Percentiles rank a stretch among this genome's conserved stretches.
phyloP scores from a whole-genome alignment of 495 filamentous ascomycete species.

The Cudoniella acicularis region DNA sequence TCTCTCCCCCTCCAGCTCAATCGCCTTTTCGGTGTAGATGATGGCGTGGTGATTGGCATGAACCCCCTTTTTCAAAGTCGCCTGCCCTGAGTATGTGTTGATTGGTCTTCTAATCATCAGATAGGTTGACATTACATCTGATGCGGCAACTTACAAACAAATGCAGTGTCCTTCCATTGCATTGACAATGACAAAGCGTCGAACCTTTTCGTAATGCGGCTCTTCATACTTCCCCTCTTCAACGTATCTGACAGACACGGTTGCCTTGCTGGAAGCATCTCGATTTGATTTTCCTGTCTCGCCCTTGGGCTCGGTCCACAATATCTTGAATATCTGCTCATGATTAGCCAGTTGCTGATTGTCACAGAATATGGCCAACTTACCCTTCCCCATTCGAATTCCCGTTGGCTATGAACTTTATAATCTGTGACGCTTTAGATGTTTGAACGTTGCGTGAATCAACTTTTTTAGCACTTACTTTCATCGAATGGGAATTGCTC shows the following conservation, averaged over 20 bases:
- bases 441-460: too few relatives aligned
- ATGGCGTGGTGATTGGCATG: slow-evolving; percentile 10
- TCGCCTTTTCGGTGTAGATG: slow-evolving; percentile 9
- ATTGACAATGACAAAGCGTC: slow-evolving; percentile 21
- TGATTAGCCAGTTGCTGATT: too few relatives aligned
- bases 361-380: background rate
- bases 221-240: too few relatives aligned
- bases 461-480: slow-evolving; percentile 1
- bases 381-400: slow-evolving; percentile 5
- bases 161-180: slow-evolving; percentile 8
- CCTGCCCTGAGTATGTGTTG: slow-evolving; percentile 10
- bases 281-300: background rate
- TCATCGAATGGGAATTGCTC: too few relatives aligned
- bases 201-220: background rate
- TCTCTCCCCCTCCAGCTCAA: slow-evolving; percentile 2
- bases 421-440: slow-evolving; percentile 1
- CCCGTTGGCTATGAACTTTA: background rate
- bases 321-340: background rate
- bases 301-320: slow-evolving; percentile 3
- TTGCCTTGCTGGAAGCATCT: too few relatives aligned
- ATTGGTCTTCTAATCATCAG: slow-evolving; percentile 7
- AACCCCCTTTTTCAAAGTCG: slow-evolving; percentile 9
- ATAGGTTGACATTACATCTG: background rate
- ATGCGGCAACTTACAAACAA: slow-evolving; percentile 15
- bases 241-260: too few relatives aligned